phyloP scores from a whole-genome alignment of 257 asterid species.

The Nicotiana obtusifolia region DNA sequence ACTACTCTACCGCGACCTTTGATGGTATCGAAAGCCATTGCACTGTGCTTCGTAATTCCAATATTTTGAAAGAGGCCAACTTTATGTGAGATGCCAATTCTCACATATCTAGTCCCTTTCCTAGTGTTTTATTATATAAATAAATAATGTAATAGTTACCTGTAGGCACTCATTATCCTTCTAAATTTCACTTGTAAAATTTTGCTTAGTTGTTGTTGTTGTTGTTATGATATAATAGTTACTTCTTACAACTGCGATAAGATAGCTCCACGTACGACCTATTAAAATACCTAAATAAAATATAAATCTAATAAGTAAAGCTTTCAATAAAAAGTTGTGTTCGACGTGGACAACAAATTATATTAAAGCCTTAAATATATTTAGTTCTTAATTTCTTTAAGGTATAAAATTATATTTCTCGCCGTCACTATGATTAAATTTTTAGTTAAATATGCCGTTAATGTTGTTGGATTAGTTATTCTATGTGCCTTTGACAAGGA shows the following conservation, averaged over 20 bases:
- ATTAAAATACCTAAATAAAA: background rate
- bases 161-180: too few relatives aligned
- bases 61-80: background rate
- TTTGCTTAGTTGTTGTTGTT: too few relatives aligned
- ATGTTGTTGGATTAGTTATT: background rate
- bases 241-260: background rate
- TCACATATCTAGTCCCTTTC: background rate
- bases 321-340: background rate
- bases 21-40: background rate
- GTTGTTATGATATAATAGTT: too few relatives aligned
- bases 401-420: background rate
- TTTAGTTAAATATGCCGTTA: background rate
- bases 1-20: too few relatives aligned
- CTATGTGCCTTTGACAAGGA: background rate
- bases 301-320: background rate
- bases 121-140: background rate
- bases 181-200: too few relatives aligned
- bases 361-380: background rate
- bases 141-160: too few relatives aligned
- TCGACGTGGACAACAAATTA: background rate
- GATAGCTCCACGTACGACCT: background rate
- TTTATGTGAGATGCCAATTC: background rate
- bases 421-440: background rate
- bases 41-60: background rate
- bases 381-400: background rate